Evolutionary conservation across 2,329 filamentous ascomycete species (phyloP).

Genomic region (Fusarium mundagurra): DNA sequence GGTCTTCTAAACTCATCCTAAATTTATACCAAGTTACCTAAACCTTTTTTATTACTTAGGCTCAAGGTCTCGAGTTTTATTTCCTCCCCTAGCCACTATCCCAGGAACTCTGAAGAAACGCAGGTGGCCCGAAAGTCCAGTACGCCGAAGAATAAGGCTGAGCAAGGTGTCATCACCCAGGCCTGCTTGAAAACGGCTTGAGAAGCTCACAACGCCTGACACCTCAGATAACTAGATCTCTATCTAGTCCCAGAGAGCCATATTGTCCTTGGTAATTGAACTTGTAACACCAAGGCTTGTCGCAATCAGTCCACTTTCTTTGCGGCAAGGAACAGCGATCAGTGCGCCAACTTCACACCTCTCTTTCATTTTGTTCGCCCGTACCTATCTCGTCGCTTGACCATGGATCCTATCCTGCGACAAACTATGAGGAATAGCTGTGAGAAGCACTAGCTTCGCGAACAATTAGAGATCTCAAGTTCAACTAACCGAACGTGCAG

Average conservation of each 20-base stretch:
- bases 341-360: accelerated
- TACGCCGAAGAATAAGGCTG: neutral
- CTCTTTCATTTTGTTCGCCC: neutral
- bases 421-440: too few species aligned
- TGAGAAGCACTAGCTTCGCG: too few species aligned
- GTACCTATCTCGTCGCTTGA: too few species aligned
- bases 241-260: neutral
- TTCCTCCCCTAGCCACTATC: too few species aligned
- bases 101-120: neutral
- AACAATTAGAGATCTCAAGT: too few species aligned
- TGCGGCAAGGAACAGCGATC: accelerated
- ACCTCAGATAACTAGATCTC: neutral
- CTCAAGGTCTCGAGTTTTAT: too few species aligned
- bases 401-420: too few species aligned
- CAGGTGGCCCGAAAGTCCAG: neutral
- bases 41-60: too few species aligned
- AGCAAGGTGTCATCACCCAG: accelerated
- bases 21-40: too few species aligned
- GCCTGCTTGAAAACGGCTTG: neutral
- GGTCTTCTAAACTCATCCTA: too few species aligned
- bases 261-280: accelerated
- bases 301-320: neutral
- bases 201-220: accelerated
- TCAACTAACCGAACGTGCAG: too few species aligned
- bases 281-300: accelerated